Evolutionary conservation across 2,329 filamentous ascomycete species (phyloP), one percentile per base, ranked within the genome.

Genomic region (Curvularia spicifera): DNA sequence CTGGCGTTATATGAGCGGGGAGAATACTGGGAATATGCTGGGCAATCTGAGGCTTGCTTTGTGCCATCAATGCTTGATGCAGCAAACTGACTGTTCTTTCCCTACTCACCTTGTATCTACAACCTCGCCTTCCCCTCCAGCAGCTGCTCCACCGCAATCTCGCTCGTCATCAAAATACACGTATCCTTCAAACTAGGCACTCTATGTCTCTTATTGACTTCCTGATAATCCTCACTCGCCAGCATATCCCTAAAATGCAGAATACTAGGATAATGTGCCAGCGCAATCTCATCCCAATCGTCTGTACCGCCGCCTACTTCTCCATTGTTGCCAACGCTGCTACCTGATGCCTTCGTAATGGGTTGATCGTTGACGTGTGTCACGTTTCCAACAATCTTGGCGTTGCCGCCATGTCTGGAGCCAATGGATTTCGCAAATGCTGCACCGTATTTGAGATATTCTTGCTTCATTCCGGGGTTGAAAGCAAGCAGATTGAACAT

Each of bases 401-500:
- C 86, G 57, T 78, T 77, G 0, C 85, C 87, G 5, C 87, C 86
- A 24, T 84, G 78, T 60, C 76, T 76, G 0, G 75, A 73, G 0
- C 86, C 86, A 40, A 86, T 82, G 4, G 71, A 77, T 51, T 76
- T 68, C 0, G 76, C 76, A 62, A 84, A 84, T 26, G 79, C 84
- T n/a, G 77, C 76, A 3, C 86, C 87, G 69, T 89, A 89, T 46
- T 82, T 75, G 18, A 83, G 76, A 65, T 89, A 89, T 47, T 79
- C 77, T 24, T 76, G 73, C 66, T 87, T 85, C 59, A 78, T 80
- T 10, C 78, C 80, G 0, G 72, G 76, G 43, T 79, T 78, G 75
- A 89, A 89, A 39, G 85, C 79, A 4, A 89, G 79, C 3, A 89
- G 76, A 59, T 89, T 89, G 39, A 89, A 78, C 87, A 89, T 89